phyloP scores from a whole-genome alignment of 176 grass and related monocot genomes.

The Eragrostis curvula region DNA sequence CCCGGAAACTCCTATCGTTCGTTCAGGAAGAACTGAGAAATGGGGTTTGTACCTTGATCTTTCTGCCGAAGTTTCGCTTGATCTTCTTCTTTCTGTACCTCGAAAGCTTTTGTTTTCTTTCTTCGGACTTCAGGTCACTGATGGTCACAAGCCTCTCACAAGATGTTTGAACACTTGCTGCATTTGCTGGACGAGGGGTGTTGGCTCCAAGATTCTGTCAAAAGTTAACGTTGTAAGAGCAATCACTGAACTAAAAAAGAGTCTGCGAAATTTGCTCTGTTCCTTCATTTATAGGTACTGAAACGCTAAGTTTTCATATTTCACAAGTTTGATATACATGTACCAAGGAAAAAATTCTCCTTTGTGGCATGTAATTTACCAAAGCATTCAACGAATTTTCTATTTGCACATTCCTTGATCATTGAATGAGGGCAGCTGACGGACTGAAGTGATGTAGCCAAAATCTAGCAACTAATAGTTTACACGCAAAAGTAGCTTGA shows the following conservation, averaged over 20 bases:
- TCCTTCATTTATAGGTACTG: neutral
- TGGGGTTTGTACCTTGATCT: slow-evolving; percentile 79
- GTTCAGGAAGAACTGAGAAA: neutral
- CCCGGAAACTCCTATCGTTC: neutral
- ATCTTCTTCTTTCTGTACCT: slow-evolving; percentile 98
- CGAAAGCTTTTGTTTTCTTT: slow-evolving; percentile 92
- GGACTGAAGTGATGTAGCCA: neutral
- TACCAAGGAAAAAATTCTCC: neutral
- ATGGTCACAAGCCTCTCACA: slow-evolving; percentile 85
- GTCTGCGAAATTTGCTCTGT: neutral
- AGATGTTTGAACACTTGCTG: slow-evolving; percentile 41
- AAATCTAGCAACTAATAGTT: neutral
- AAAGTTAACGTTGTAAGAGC: slow-evolving; percentile 26
- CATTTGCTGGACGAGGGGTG: slow-evolving; percentile 52
- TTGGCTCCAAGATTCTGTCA: slow-evolving; percentile 78
- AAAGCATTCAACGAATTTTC: slow-evolving; percentile 1
- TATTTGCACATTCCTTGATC: slow-evolving; percentile 3
- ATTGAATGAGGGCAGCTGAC: neutral
- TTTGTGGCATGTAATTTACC: neutral
- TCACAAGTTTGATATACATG: neutral
- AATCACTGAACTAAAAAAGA: neutral
- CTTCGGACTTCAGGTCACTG: slow-evolving; percentile 79
- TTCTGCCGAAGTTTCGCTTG: slow-evolving; percentile 92
- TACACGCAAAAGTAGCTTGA: slow-evolving; percentile 21
- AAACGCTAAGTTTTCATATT: neutral